Base-by-base conservation (phyloP, 441 rosid species). In the Adansonia madagascariensis region DNA sequence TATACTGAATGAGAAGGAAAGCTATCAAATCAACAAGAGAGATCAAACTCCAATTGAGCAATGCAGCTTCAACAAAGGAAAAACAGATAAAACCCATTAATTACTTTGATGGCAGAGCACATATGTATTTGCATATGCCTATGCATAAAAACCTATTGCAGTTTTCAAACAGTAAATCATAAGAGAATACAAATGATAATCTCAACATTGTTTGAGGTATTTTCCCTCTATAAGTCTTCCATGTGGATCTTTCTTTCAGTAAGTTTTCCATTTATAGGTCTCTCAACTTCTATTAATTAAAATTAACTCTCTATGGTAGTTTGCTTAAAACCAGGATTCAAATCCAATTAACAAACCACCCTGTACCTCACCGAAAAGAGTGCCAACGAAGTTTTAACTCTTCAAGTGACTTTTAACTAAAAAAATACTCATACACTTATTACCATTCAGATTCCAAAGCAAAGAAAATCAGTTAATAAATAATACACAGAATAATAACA, bases 41-140 rank as follows among this genome's bases (percentile, higher is more conserved):
- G 78, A 95, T 85, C 86, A 93, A 80, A 83, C 98, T 95, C 97
- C 98, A 91, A 80, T 90, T 89, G 68, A 89, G 79, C 75, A 90
- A 88, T 79, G 94, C 89, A 88, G 91, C 99, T 95, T 93, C 86
- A 84, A 81, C 43, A 75, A 73, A 60, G 74, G 22, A 41, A 71
- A 67, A 76, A 71, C 2, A 68, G 44, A 20, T 24, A 77, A 75
- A 50, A 78, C 75, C 50, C 71, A 79, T 74, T 55, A 74, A 67
- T 46, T 75, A 68, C 68, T 56, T 60, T 20, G 17, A 15, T 18
- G n/a, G 39, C 60, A 44, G 56, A 79, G 61, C 52, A 74, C 11
- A 43, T 9, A 56, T 12, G 7, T 44, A 75, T 44, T 27, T 59
- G 27, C 60, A 4, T 44, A 66, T 66, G 78, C 27, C 35, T 52